Conservation (phyloP, 352 stramenopile species). For the Globisporangium mamillatum region DNA sequence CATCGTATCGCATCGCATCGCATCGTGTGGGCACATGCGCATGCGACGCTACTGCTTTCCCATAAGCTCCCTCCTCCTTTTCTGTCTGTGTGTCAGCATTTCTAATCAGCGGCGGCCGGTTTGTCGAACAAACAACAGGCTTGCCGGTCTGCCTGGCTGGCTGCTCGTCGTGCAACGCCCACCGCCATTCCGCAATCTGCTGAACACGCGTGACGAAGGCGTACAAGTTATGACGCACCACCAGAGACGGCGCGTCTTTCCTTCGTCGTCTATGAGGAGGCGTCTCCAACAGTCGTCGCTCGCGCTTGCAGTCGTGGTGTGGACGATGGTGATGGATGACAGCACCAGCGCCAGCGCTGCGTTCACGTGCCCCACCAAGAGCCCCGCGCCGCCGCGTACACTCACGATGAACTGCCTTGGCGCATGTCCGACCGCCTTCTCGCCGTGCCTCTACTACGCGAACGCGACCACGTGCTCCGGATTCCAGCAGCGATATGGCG, state of each 20-base stretch:
- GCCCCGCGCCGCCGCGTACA: slow-evolving; percentile 9
- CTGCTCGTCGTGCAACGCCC: not conserved
- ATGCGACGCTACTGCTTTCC: not conserved
- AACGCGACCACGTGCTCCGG: slow-evolving; percentile 15
- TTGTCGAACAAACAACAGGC: not conserved
- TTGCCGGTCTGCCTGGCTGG: not conserved
- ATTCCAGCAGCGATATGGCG: slow-evolving; percentile 5
- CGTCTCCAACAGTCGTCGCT: not conserved
- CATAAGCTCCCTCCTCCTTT: not conserved
- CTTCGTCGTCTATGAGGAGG: not conserved
- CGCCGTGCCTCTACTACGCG: slow-evolving; percentile 25
- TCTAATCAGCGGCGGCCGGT: not conserved
- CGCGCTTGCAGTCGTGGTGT: not conserved
- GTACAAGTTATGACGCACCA: not conserved
- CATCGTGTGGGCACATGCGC: not conserved
- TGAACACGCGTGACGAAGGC: not conserved
- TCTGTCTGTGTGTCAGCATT: not conserved
- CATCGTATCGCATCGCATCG: not conserved
- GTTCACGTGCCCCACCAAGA: slow-evolving; percentile 15
- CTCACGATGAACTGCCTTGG: slow-evolving; percentile 28
- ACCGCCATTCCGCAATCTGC: not conserved
- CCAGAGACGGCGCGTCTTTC: not conserved
- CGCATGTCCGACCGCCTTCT: slow-evolving; percentile 17
- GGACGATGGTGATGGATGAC: not conserved
- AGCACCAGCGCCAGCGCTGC: not conserved